These are phyloP conservation scores for Euphorbia peplus DNA, from an alignment of 345 rosid genomes.

Conservation along the genomic window DNA sequence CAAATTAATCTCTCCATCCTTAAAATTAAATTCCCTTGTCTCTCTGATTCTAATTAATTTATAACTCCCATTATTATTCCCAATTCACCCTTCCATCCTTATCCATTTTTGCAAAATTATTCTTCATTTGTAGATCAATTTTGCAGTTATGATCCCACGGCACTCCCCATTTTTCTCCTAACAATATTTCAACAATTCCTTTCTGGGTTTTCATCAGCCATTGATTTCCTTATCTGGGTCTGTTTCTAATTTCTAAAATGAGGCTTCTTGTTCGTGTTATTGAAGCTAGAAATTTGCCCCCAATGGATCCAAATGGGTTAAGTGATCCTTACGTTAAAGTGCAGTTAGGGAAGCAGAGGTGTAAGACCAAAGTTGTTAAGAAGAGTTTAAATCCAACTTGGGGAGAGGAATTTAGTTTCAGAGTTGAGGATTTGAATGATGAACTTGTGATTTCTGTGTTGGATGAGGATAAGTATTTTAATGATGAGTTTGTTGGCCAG, in stretches of 20 bases:
- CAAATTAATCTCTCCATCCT: not conserved
- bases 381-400: slow-evolving; percentile 83
- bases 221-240: no score
- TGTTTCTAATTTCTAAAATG: slow-evolving; percentile 31
- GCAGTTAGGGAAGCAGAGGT: slow-evolving; percentile 71
- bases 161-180: not conserved
- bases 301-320: slow-evolving; percentile 81
- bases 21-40: not conserved
- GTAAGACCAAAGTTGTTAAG: slow-evolving; percentile 78
- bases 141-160: not conserved
- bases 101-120: no score
- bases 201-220: no score
- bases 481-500: slow-evolving; percentile 80
- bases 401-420: slow-evolving; percentile 86
- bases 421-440: slow-evolving; percentile 89
- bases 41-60: no score
- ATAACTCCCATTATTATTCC: no score
- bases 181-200: not conserved
- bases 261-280: slow-evolving; percentile 70
- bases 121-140: no score
- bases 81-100: no score
- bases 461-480: slow-evolving; percentile 89
- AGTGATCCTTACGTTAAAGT: slow-evolving; percentile 92
- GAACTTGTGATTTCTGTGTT: slow-evolving; percentile 72
- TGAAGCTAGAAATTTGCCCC: slow-evolving; percentile 83